phyloP scores from a whole-genome alignment of 352 stramenopile genomes.

The Phytophthora niederhauseri region DNA sequence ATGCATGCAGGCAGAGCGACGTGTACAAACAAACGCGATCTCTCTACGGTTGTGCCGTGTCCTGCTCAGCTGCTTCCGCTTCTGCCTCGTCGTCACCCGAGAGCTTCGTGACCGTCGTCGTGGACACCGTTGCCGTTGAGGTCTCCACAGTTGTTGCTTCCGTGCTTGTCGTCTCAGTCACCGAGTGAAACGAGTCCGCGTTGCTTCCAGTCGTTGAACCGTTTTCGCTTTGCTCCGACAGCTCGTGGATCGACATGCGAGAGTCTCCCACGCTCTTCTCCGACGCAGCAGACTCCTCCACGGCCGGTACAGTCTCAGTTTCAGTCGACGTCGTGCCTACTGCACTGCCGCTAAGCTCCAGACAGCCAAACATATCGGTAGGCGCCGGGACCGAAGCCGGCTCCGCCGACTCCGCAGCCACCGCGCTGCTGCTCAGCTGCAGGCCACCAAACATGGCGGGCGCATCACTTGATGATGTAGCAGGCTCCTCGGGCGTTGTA shows the following conservation, averaged over 20 bases:
- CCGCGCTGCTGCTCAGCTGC: conserved; percentile 16
- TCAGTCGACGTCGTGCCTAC: conserved; percentile 6
- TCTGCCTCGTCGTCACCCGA: conserved; percentile 19
- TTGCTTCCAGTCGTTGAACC: not conserved
- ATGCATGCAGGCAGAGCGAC: conserved; percentile 17
- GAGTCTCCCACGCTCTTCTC: conserved; percentile 30
- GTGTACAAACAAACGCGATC: conserved; percentile 25
- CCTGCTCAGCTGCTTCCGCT: conserved; percentile 16
- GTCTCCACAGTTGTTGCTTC: conserved; percentile 23
- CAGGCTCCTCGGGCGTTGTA: conserved; percentile 1
- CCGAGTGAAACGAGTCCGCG: conserved; percentile 5
- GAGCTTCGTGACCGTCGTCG: conserved; percentile 23
- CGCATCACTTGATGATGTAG: not conserved
- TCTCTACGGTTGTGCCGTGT: conserved; percentile 26
- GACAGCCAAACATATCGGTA: conserved; percentile 7
- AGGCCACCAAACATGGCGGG: conserved; percentile 21
- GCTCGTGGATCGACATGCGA: conserved; percentile 61
- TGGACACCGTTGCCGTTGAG: conserved; percentile 20
- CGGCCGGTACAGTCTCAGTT: conserved; percentile 3
- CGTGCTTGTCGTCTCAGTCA: conserved; percentile 24
- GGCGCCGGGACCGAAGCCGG: not conserved
- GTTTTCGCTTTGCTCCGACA: conserved; percentile 44
- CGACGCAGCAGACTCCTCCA: conserved; percentile 9
- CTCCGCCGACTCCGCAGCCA: not conserved
- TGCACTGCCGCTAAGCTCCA: conserved; percentile 14